Evolutionary conservation across 2,329 filamentous ascomycete species (phyloP), one percentile per base, ranked within the genome.

Genomic region (Pyrenochaeta sp.): DNA sequence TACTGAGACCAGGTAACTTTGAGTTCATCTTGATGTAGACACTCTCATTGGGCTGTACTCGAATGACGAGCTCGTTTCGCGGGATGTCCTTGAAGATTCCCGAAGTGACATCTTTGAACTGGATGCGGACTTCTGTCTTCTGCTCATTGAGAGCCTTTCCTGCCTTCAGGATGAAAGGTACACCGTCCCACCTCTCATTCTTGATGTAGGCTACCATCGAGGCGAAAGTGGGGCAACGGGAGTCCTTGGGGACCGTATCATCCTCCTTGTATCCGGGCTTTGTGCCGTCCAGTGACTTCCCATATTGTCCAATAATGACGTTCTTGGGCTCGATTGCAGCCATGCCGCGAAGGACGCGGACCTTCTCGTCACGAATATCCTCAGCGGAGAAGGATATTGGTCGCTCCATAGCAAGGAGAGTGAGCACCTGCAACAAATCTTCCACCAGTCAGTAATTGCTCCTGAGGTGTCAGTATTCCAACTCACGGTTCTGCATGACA

Each of bases 11-110:
- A 22, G 95, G 96, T 58, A 99, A 86, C 86, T 99, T 99, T 30
- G 94, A 98, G 90, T 99, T 99, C 95, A 99, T 99, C 89, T 99
- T 99, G 81, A 98, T 96, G 84, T 99, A 99, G 68, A 99, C 93
- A 77, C 92, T 96, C 86, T 99, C 95, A 83, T 99, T 99, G 72
- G 95, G 95, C 84, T 99, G 95, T 66, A 99, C 96, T 69, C 95
- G 93, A 84, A 99, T 97, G 73, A 99, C 95, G 67, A 99, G 90
- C 83, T 99, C 95, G 84, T 99, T 99, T 69, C 96, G 91, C 59
- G 95, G 96, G 76, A 99, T 99, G 78, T 99, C 94, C 87, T 98
- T 98, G 85, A 99, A 99, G 81, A 99, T 99, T 68, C 96, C 95
- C 48, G 93, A 97, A 24, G 95, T 98, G 66, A 99, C 95, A 77